Percentiles rank a stretch among this genome's conserved stretches.
phyloP scores from a whole-genome alignment of 139 green algal species.

The Picochlorum sp. region DNA sequence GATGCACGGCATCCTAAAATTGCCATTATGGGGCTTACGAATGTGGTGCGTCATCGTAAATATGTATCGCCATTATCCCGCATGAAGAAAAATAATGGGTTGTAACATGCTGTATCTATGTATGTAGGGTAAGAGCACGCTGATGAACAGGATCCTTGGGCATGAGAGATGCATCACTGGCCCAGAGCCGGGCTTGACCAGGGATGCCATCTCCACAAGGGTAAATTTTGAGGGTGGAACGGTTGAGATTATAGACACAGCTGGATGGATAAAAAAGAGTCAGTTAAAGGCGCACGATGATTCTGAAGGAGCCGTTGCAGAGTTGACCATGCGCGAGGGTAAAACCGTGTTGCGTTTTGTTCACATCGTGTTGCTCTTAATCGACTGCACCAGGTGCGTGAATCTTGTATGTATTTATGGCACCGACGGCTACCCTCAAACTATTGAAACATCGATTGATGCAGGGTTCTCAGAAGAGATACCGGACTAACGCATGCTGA shows the following conservation, averaged over 20 bases:
- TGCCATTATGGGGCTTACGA: slow-evolving; percentile 72
- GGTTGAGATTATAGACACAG: slow-evolving; percentile 83
- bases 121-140: slow-evolving; percentile 67
- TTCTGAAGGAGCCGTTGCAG: slow-evolving; percentile 37
- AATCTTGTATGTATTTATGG: not conserved
- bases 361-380: slow-evolving; percentile 80
- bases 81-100: too few relatives aligned
- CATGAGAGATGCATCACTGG: slow-evolving; percentile 76
- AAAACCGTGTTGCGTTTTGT: slow-evolving; percentile 42
- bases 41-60: slow-evolving; percentile 28
- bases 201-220: slow-evolving; percentile 57
- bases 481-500: slow-evolving; percentile 50
- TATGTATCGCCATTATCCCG: too few relatives aligned
- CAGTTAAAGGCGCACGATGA: slow-evolving; percentile 39
- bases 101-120: not conserved
- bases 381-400: slow-evolving; percentile 47
- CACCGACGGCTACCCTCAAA: slow-evolving; percentile 11
- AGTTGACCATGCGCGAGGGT: slow-evolving; percentile 24
- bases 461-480: slow-evolving; percentile 8
- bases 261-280: slow-evolving; percentile 69
- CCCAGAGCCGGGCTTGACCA: slow-evolving; percentile 83
- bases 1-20: slow-evolving; percentile 19
- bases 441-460: not conserved
- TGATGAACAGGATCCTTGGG: slow-evolving; percentile 73
- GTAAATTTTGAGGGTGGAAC: slow-evolving; percentile 22